Evolutionary conservation across 768 basidiomycete species (phyloP).

Genomic region (Boletus eberwhitei): DNA sequence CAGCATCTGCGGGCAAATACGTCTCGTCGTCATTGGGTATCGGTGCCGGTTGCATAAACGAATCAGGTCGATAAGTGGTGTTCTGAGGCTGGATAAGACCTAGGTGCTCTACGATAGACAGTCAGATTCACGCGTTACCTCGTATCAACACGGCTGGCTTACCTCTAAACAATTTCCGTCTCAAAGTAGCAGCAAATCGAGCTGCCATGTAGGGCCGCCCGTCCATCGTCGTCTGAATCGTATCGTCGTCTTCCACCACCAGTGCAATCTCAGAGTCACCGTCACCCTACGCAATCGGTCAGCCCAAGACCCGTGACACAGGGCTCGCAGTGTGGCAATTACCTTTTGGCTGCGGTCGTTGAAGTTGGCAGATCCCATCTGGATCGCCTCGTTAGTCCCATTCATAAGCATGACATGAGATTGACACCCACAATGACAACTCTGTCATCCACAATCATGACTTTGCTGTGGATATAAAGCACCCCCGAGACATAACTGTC

Average conservation of each 20-base stretch:
- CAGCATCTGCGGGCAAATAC: slow-evolving; percentile 49
- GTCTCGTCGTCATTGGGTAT: slow-evolving; percentile 66
- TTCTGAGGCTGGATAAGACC: slow-evolving; percentile 79
- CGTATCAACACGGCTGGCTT: slow-evolving; percentile 7
- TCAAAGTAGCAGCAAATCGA: slow-evolving; percentile 79
- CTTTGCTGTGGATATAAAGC: slow-evolving; percentile 80
- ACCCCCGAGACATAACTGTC: slow-evolving; percentile 77
- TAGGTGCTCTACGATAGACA: slow-evolving; percentile 62
- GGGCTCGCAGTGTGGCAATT: background rate
- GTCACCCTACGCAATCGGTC: slow-evolving; percentile 57
- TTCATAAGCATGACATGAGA: background rate
- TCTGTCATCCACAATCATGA: slow-evolving; percentile 94
- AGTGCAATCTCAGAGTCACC: slow-evolving; percentile 94
- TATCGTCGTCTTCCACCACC: slow-evolving; percentile 85
- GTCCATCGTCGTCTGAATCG: slow-evolving; percentile 74
- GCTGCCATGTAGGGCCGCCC: slow-evolving; percentile 68
- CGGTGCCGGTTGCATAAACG: slow-evolving; percentile 82
- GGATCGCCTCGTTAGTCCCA: background rate
- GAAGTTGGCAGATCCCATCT: slow-evolving; percentile 94
- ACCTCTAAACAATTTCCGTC: slow-evolving; percentile 84
- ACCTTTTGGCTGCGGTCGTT: slow-evolving; percentile 86
- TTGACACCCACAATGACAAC: slow-evolving; percentile 70
- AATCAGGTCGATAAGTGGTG: slow-evolving; percentile 36
- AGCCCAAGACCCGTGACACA: slow-evolving; percentile 1
- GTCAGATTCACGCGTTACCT: background rate